Percentiles rank a stretch among this genome's conserved stretches.
Evolutionary conservation across 768 basidiomycete species (phyloP).

Genomic region (Leccinum olivaceopallidum): DNA sequence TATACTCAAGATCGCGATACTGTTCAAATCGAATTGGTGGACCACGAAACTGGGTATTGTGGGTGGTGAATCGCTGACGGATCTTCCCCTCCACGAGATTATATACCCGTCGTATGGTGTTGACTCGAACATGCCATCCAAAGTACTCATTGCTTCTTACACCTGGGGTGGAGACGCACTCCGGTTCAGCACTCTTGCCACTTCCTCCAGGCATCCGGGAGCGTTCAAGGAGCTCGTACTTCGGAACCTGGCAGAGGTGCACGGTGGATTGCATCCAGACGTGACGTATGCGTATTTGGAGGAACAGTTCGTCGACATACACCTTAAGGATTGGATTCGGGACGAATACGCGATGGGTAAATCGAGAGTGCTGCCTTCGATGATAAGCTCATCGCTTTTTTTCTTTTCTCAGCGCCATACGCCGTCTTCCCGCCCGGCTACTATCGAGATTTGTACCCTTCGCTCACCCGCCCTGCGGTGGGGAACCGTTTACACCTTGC

Average conservation of each 20-base stretch:
- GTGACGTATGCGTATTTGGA: not conserved
- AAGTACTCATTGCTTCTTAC: not conserved
- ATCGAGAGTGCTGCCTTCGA: not conserved
- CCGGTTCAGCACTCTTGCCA: not conserved
- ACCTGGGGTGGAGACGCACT: not conserved
- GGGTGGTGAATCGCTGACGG: not conserved
- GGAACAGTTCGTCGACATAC: not conserved
- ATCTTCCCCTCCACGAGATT: not conserved
- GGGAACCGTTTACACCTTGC: constrained; percentile 6
- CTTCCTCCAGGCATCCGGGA: not conserved
- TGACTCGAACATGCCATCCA: not conserved
- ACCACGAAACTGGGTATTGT: not conserved
- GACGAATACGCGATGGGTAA: not conserved
- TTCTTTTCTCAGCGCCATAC: not conserved
- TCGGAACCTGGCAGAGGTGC: not conserved
- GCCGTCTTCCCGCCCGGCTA: not conserved
- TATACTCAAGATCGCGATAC: not conserved
- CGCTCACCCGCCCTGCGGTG: not conserved
- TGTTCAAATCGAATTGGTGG: not conserved
- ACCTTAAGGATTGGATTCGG: not conserved
- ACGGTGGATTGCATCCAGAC: not conserved
- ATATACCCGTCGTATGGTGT: not conserved
- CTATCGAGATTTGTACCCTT: not conserved
- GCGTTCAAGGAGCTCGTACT: not conserved
- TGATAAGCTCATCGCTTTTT: not conserved